A percentile compares a stretch with the other conserved stretches of the same genome.
These are phyloP conservation scores for Biscogniauxia mediterranea DNA, from an alignment of 2,329 filamentous ascomycete genomes.

Conservation along the genomic window DNA sequence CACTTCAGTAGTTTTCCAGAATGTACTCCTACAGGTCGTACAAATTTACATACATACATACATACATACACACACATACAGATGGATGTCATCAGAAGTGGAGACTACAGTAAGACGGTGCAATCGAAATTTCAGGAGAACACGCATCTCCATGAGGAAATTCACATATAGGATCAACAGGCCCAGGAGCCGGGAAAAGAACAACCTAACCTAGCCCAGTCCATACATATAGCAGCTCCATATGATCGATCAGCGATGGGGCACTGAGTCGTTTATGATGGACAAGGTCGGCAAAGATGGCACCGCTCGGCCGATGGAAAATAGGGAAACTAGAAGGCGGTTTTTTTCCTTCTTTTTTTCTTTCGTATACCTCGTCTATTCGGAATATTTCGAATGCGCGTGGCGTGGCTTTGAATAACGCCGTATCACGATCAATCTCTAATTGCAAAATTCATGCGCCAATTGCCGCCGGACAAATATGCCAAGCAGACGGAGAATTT, in stretches of 20 bases:
- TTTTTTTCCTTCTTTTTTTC: too few relatives aligned
- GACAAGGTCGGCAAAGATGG: conserved; percentile 6
- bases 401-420: conserved; percentile 29
- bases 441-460: conserved; percentile 32
- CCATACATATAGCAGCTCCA: neutral
- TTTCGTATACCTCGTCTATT: conserved; percentile 31
- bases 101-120: conserved; percentile 13
- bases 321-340: neutral
- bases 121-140: conserved; percentile 4
- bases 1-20: neutral
- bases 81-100: conserved; percentile 1
- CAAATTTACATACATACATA: conserved; percentile 6
- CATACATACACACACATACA: too few relatives aligned
- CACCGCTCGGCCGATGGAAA: conserved; percentile 1
- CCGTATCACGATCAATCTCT: conserved; percentile 25
- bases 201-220: neutral
- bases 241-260: neutral
- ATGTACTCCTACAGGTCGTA: neutral
- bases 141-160: neutral
- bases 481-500: conserved; percentile 30
- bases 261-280: neutral
- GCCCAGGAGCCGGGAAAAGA: neutral
- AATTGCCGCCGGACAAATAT: conserved; percentile 26
- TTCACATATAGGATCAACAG: neutral
- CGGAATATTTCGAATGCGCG: conserved; percentile 33